These are phyloP conservation scores for Posidonia australis DNA, from an alignment of 106 monocot species.

Conservation along the genomic window DNA sequence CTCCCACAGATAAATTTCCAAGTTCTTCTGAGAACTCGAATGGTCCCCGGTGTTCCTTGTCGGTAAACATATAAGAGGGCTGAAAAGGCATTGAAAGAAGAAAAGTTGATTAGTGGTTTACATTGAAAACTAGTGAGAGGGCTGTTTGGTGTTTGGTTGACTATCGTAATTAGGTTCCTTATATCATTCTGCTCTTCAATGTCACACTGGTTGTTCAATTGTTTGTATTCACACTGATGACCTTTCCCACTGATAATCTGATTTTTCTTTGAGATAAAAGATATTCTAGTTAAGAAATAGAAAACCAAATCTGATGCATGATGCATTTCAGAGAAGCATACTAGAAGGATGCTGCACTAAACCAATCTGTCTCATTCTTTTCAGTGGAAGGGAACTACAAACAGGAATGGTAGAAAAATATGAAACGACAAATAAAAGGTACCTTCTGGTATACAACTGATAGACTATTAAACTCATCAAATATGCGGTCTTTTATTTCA, in stretches of 20 bases:
- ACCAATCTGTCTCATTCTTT: no score
- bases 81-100: slow-evolving; percentile 18
- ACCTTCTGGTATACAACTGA: slow-evolving; percentile 97
- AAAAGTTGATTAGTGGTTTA: not conserved
- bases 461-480: slow-evolving; percentile 95
- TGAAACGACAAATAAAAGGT: not conserved
- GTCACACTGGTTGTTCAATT: no score
- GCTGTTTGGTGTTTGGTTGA: no score
- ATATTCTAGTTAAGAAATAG: no score
- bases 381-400: not conserved
- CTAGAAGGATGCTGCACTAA: no score
- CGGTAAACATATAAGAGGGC: slow-evolving; percentile 91
- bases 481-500: slow-evolving; percentile 97
- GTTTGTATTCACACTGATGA: no score
- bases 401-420: not conserved
- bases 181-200: no score
- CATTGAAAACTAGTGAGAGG: not conserved
- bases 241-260: no score
- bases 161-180: no score
- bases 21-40: slow-evolving; percentile 85
- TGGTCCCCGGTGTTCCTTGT: slow-evolving; percentile 82
- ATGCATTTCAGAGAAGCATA: no score
- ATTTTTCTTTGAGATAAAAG: no score
- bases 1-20: slow-evolving; percentile 43
- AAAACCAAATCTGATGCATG: no score